phyloP scores from a whole-genome alignment of 805 yeast genomes.

The Candida yuanshanica region DNA sequence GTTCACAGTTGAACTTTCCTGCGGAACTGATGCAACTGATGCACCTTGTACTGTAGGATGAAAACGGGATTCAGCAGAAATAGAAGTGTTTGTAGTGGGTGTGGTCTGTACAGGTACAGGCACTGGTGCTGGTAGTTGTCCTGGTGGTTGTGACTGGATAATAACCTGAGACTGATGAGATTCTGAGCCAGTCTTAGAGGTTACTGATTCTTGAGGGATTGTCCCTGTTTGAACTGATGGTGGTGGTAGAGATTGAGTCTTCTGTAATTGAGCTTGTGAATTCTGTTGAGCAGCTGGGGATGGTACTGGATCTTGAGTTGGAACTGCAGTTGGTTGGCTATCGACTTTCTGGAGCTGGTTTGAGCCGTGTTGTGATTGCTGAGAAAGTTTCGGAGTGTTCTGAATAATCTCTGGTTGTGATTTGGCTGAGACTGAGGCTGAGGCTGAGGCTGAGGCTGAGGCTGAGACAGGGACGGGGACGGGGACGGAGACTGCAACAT shows the following conservation, averaged over 20 bases:
- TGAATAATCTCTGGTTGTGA: too few relatives aligned
- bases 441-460: too few relatives aligned
- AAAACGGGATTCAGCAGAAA: not conserved
- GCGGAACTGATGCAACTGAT: not conserved
- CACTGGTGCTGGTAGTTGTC: not conserved
- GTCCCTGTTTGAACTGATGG: too few relatives aligned
- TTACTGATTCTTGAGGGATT: too few relatives aligned
- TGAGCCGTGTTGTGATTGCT: too few relatives aligned
- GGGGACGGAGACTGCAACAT: too few relatives aligned
- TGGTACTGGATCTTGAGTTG: not conserved
- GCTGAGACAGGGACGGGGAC: too few relatives aligned
- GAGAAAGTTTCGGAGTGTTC: too few relatives aligned
- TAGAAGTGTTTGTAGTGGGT: not conserved
- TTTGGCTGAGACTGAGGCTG: too few relatives aligned
- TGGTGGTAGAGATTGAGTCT: not conserved
- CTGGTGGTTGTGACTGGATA: not conserved
- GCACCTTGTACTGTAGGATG: not conserved
- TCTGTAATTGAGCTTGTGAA: not conserved
- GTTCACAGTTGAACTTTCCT: not conserved
- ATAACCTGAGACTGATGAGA: not conserved
- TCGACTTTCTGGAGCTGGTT: too few relatives aligned
- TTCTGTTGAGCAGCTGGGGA: conserved; percentile 1
- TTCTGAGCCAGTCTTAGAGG: too few relatives aligned
- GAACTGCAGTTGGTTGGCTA: too few relatives aligned
- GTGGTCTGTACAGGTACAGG: not conserved